These are phyloP conservation scores for Trichothecium roseum DNA, from an alignment of 2,329 filamentous ascomycete species.

Conservation along the genomic window DNA sequence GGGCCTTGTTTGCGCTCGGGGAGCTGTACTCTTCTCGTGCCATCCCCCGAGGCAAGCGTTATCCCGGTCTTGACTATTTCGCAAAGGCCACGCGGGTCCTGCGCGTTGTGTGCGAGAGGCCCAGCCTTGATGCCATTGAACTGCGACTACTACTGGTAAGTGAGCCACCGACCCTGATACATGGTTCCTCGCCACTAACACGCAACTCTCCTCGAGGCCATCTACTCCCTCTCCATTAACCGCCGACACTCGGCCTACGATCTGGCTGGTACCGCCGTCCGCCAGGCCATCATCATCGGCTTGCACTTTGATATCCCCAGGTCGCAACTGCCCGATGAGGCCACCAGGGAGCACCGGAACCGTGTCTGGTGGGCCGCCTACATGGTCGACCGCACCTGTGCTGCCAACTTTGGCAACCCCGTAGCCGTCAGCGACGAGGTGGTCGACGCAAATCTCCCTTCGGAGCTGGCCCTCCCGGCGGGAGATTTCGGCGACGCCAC, in stretches of 20 bases:
- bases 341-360: conserved; percentile 25
- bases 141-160: conserved; percentile 31
- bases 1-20: conserved; percentile 33
- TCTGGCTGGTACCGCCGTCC: conserved; percentile 31
- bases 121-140: conserved; percentile 31
- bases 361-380: conserved; percentile 34
- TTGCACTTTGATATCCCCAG: conserved; percentile 13
- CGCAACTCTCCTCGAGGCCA: conserved; percentile 16
- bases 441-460: conserved; percentile 32
- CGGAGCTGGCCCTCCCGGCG: conserved; percentile 16
- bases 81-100: conserved; percentile 26
- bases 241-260: conserved; percentile 31
- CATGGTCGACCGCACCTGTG: conserved; percentile 34
- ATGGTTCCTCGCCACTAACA: no score
- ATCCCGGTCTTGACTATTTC: conserved; percentile 34
- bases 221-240: conserved; percentile 33
- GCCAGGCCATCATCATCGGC: conserved; percentile 22
- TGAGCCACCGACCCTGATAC: no score
- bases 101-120: conserved; percentile 28
- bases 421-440: conserved; percentile 37
- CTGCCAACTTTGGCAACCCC: conserved; percentile 35
- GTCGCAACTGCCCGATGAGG: conserved; percentile 26
- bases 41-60: conserved; percentile 20
- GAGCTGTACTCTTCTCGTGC: conserved; percentile 32
- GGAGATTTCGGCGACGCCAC: conserved; percentile 21